Base-by-base conservation (phyloP, 352 stramenopile species). In the Phytophthora aleatoria region DNA sequence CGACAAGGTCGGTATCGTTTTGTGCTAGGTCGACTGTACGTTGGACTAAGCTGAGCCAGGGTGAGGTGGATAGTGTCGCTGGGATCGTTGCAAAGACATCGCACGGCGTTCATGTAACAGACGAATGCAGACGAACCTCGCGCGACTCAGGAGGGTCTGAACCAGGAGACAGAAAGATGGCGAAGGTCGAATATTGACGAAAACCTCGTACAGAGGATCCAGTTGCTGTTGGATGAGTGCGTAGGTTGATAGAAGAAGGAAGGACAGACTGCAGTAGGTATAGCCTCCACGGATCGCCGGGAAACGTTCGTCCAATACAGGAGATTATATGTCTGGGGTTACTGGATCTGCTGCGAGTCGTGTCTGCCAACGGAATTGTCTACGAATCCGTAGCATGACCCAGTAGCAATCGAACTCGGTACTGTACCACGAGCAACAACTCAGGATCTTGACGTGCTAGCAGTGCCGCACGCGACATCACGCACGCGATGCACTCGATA, bases 1-100 rank as follows among this genome's bases (percentile, higher is more conserved):
- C 36, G 36, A 73, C 36, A 77, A 78, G 38, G 47, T 68, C 35
- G 82, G 82, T 30, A 81, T 90, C 47, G 77, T 89, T 31, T 59
- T 90, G 33, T 83, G 77, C 59, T 88, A 88, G 43, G 3, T n/a
- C 24, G 13, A 27, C 15, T 27, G 41, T 42, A 55, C 33, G 12
- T 30, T 54, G 16, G 16, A 11, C 39, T 13, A 48, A 54, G 31
- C n/a, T 47, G 41, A 42, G 26, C 36, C 24, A 53, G 38, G 33
- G n/a, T 13, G 57, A 60, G 24, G 45, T 55, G 51, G 59, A 64
- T 45, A 35, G 20, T 50, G 31, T 48, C 3, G 41, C 35, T 16
- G 36, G 51, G 24, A 42, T 42, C 26, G 45, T 50, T 63, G 50
- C 57, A 59, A 41, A 42, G 61, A 54, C 47, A 64, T 30, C 42